Evolutionary conservation across 2,329 filamentous ascomycete genomes (phyloP).

Genomic region (Aspergillus thermomutatus): DNA sequence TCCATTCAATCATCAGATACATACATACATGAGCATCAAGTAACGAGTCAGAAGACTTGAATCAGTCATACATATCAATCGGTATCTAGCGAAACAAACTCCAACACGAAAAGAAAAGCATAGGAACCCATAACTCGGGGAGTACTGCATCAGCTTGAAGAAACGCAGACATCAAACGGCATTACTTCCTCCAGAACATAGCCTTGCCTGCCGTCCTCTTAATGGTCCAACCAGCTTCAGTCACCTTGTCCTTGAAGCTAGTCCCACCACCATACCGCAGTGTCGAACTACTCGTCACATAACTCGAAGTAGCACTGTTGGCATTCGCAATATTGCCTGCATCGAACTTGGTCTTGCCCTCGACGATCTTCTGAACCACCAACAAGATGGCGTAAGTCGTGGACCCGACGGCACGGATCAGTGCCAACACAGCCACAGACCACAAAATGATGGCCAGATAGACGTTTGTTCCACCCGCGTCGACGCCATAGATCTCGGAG

Average conservation of each 20-base stretch:
- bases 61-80: slow-evolving; percentile 10
- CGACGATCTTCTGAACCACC: slow-evolving; percentile 76
- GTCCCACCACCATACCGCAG: slow-evolving; percentile 31
- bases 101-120: slow-evolving; percentile 9
- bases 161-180: slow-evolving; percentile 1
- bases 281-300: slow-evolving; percentile 19
- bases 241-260: slow-evolving; percentile 33
- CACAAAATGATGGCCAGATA: slow-evolving; percentile 94
- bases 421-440: slow-evolving; percentile 78
- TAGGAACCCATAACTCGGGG: slow-evolving; percentile 3
- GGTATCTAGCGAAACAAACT: slow-evolving; percentile 12
- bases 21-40: slow-evolving; percentile 6
- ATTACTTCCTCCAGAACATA: slow-evolving; percentile 41
- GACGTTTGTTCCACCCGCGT: slow-evolving; percentile 72
- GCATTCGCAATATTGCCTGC: slow-evolving; percentile 34
- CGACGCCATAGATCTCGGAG: slow-evolving; percentile 74
- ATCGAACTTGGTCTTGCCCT: slow-evolving; percentile 69
- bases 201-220: slow-evolving; percentile 31
- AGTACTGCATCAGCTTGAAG: background rate
- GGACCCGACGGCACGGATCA: slow-evolving; percentile 82
- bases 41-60: slow-evolving; percentile 2
- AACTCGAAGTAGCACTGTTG: slow-evolving; percentile 17
- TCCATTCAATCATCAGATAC: slow-evolving; percentile 11
- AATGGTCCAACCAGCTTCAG: slow-evolving; percentile 33
- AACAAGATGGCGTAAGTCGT: slow-evolving; percentile 82